Percentiles rank a stretch among this genome's conserved stretches.
Evolutionary conservation across 257 asterid species (phyloP).

Genomic region (Solanum tarapatanum): DNA sequence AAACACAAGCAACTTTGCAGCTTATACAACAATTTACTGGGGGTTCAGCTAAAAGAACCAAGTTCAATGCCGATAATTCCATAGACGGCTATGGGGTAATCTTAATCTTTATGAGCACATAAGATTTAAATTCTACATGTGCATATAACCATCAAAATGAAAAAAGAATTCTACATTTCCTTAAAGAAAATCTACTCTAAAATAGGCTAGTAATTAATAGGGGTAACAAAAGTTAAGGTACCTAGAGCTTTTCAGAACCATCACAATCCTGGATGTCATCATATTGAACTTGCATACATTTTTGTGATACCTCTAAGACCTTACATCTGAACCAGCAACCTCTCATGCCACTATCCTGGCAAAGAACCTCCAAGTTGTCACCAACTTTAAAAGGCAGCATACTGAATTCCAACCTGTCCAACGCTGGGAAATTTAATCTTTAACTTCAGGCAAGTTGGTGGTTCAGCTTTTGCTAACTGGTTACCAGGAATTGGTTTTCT

Average conservation of each 20-base stretch:
- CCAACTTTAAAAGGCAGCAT: not conserved
- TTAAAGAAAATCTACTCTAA: no score
- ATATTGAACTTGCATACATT: slow-evolving; percentile 32
- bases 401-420: not conserved
- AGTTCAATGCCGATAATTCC: no score
- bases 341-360: slow-evolving; percentile 41
- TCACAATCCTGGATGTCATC: slow-evolving; percentile 23
- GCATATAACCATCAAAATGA: no score
- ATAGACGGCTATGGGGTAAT: no score
- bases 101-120: no score
- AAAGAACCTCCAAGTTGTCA: slow-evolving; percentile 37
- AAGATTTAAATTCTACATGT: no score
- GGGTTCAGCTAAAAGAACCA: no score
- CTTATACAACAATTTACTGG: not conserved
- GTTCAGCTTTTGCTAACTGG: slow-evolving; percentile 6
- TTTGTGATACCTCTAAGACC: slow-evolving; percentile 19
- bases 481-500: slow-evolving; percentile 1
- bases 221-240: not conserved
- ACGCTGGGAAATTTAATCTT: slow-evolving; percentile 8
- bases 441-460: slow-evolving; percentile 11
- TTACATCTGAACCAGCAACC: slow-evolving; percentile 68
- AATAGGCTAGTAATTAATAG: no score
- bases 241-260: slow-evolving; percentile 36
- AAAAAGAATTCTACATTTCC: no score
- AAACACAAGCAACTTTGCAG: not conserved